Evolutionary conservation across 331 rosid species (phyloP).

Genomic region (Malus hybrid): DNA sequence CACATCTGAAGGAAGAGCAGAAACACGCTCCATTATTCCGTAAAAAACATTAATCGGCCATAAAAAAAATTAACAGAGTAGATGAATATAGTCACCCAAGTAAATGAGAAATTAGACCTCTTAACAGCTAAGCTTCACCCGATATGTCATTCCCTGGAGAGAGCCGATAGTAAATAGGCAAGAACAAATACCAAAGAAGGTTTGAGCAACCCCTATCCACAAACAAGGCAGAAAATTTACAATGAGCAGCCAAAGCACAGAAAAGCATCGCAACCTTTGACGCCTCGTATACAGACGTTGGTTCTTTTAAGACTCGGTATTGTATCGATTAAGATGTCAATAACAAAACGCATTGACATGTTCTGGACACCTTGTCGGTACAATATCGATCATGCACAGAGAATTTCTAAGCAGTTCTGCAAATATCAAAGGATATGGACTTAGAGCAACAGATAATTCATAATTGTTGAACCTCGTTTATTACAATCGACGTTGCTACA

Average conservation of each 20-base stretch:
- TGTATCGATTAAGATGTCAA: no score
- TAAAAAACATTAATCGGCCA: constrained; percentile 19
- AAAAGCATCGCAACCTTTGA: constrained; percentile 62
- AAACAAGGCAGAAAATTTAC: constrained; percentile 91
- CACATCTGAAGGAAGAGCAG: constrained; percentile 88
- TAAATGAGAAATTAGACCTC: background rate
- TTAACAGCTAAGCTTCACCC: background rate
- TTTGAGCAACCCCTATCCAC: constrained; percentile 87
- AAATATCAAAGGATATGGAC: no score
- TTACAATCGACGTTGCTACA: no score
- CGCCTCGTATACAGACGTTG: background rate
- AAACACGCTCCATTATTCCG: constrained; percentile 96
- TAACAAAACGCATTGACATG: no score
- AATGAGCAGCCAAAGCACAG: constrained; percentile 94
- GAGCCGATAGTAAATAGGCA: constrained; percentile 91
- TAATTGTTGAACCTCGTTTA: no score
- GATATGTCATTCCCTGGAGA: constrained; percentile 56
- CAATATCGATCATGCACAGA: no score
- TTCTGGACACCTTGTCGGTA: no score
- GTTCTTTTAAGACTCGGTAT: no score
- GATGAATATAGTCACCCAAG: background rate
- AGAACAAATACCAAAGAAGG: constrained; percentile 82
- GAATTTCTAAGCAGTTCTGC: no score
- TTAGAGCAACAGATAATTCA: no score
- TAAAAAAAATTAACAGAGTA: background rate